Evolutionary conservation across 2,329 filamentous ascomycete genomes (phyloP).

Genomic region (Xylariaceae sp.): DNA sequence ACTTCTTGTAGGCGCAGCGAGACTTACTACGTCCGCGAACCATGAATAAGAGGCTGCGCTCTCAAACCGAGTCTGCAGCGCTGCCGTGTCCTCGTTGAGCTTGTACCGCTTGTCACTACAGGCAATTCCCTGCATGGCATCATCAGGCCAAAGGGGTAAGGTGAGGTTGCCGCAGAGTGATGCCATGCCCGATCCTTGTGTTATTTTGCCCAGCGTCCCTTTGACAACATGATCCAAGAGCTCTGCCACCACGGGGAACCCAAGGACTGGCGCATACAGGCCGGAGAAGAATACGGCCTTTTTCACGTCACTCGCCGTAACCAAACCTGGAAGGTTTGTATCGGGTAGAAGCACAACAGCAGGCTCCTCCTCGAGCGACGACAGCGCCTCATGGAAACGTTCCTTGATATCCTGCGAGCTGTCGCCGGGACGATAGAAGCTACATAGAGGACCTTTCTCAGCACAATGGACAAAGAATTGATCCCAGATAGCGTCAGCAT

Average conservation of each 20-base stretch:
- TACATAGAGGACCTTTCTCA: slow-evolving; percentile 39
- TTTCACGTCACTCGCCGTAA: slow-evolving; percentile 39
- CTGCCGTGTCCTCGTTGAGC: slow-evolving; percentile 32
- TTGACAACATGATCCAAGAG: slow-evolving; percentile 33
- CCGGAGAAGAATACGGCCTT: slow-evolving; percentile 32
- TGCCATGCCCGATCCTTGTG: slow-evolving; percentile 7
- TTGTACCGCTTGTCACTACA: slow-evolving; percentile 36
- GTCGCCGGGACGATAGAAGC: slow-evolving; percentile 37
- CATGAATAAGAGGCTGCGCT: slow-evolving; percentile 31
- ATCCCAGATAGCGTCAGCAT: slow-evolving; percentile 44
- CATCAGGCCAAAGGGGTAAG: slow-evolving; percentile 28
- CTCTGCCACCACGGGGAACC: slow-evolving; percentile 35
- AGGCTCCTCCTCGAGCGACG: slow-evolving; percentile 34
- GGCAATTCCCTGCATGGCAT: slow-evolving; percentile 31
- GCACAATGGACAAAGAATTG: slow-evolving; percentile 47
- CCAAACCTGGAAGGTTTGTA: slow-evolving; percentile 34
- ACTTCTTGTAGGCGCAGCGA: background rate
- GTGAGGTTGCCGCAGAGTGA: slow-evolving; percentile 25
- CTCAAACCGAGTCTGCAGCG: slow-evolving; percentile 30
- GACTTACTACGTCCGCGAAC: slow-evolving; percentile 38
- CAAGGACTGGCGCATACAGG: slow-evolving; percentile 34
- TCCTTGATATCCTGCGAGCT: slow-evolving; percentile 29
- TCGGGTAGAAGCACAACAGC: slow-evolving; percentile 31
- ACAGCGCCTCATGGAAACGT: slow-evolving; percentile 34
- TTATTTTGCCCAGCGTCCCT: slow-evolving; percentile 18